Percentiles rank a stretch among this genome's conserved stretches.
Conservation (phyloP, 1,284 basidiomycete genomes). For the Ustilago tritici region DNA sequence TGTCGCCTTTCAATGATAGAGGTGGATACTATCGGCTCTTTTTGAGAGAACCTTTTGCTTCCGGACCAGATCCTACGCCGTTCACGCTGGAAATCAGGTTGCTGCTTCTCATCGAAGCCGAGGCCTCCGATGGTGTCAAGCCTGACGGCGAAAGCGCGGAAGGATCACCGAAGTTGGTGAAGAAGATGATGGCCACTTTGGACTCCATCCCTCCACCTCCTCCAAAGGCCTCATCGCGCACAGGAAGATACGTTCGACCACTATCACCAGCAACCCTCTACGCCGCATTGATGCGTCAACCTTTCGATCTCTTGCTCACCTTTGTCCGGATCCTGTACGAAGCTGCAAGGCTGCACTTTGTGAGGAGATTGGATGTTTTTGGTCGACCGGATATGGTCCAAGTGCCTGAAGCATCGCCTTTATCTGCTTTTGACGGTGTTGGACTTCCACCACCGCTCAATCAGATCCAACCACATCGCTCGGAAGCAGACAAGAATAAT, state of each 20-base stretch:
- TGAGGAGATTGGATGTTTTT: conserved; percentile 76
- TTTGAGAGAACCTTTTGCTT: conserved; percentile 47
- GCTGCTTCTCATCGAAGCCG: conserved; percentile 50
- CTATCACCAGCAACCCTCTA: conserved; percentile 73
- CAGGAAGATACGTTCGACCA: conserved; percentile 61
- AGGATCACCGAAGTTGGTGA: conserved; percentile 30
- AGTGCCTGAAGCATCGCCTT: background rate
- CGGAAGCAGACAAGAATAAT: background rate
- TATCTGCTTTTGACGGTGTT: conserved; percentile 17
- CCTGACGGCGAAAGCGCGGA: background rate
- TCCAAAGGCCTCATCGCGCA: background rate
- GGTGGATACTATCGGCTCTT: conserved; percentile 76
- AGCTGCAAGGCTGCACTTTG: conserved; percentile 78
- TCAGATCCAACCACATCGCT: conserved; percentile 44
- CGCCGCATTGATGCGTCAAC: conserved; percentile 71
- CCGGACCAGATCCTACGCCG: background rate
- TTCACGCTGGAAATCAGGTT: conserved; percentile 47
- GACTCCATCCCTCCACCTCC: conserved; percentile 68
- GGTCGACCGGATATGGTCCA: conserved; percentile 75
- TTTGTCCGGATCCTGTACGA: conserved; percentile 77
- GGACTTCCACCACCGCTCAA: conserved; percentile 49
- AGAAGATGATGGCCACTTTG: conserved; percentile 74
- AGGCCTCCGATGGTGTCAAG: background rate
- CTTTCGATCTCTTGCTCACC: conserved; percentile 76
- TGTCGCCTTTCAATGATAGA: conserved; percentile 83